These are phyloP conservation scores for Pinus albicaulis DNA, from an alignment of 75 land plant species.

Conservation along the genomic window DNA sequence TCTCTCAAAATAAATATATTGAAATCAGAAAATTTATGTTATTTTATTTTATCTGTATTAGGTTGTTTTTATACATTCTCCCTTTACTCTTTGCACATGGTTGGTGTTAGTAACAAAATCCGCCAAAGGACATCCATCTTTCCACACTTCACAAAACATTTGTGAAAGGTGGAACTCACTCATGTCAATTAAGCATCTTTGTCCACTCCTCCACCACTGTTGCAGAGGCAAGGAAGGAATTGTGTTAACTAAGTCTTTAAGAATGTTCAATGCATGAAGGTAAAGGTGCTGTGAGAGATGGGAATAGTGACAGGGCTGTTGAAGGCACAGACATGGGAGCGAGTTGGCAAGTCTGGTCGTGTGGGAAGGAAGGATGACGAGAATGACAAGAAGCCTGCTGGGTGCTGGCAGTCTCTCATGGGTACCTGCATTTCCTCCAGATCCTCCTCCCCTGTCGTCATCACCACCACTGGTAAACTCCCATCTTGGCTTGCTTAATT, in stretches of 20 bases:
- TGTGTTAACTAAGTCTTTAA: background rate
- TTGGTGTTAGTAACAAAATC: constrained; percentile 1
- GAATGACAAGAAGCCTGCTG: background rate
- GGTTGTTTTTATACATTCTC: background rate
- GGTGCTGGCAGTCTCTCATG: constrained; percentile 8
- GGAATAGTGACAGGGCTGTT: constrained; percentile 10
- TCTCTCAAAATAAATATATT: too few species aligned
- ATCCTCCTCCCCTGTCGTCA: constrained; percentile 6
- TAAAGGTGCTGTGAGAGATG: background rate
- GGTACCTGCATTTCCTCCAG: constrained; percentile 1
- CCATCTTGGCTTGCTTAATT: background rate
- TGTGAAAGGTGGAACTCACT: background rate
- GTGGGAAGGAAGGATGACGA: constrained; percentile 1
- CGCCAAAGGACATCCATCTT: background rate
- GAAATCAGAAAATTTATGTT: background rate
- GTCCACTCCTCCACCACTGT: background rate
- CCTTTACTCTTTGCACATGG: constrained; percentile 9
- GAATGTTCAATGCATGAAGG: background rate
- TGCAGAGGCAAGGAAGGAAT: background rate
- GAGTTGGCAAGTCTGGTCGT: background rate
- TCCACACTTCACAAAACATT: background rate
- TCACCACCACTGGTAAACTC: constrained; percentile 6
- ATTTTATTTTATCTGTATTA: background rate
- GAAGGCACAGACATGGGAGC: constrained; percentile 9
- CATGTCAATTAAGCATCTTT: constrained; percentile 1